Evolutionary conservation across 2,329 filamentous ascomycete genomes (phyloP).

Genomic region (Venturia asperata): DNA sequence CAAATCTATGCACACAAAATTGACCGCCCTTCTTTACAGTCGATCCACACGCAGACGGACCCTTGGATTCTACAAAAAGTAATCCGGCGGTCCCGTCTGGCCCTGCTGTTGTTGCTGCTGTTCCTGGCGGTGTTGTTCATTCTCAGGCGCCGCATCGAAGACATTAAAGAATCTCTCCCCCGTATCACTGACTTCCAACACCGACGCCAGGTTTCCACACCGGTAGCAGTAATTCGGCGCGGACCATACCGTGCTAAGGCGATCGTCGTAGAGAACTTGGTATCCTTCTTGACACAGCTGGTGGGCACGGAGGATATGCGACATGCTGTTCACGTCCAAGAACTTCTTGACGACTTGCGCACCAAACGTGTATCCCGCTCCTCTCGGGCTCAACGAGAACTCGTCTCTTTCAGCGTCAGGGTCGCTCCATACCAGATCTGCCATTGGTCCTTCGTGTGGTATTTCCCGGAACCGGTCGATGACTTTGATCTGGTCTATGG

Average conservation of each 20-base stretch:
- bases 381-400: conserved; percentile 86
- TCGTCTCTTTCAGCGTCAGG: conserved; percentile 96
- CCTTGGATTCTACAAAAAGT: conserved; percentile 51
- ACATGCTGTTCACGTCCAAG: conserved; percentile 94
- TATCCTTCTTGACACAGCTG: conserved; percentile 98
- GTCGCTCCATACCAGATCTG: conserved; percentile 98
- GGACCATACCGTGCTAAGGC: conserved; percentile 94
- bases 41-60: neutral
- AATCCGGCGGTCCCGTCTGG: conserved; percentile 62
- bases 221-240: conserved; percentile 72
- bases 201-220: conserved; percentile 95
- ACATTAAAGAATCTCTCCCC: conserved; percentile 96
- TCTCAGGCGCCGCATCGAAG: conserved; percentile 93
- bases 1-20: neutral
- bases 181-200: conserved; percentile 88
- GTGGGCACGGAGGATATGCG: conserved; percentile 93
- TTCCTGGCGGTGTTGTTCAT: conserved; percentile 78
- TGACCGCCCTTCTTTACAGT: neutral
- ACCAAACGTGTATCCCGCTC: conserved; percentile 94
- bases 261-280: conserved; percentile 92
- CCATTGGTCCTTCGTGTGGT: conserved; percentile 97
- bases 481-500: conserved; percentile 98
- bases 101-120: conserved; percentile 65
- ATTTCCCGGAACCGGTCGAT: conserved; percentile 99
- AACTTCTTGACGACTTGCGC: conserved; percentile 98